Conservation (phyloP, 148 eudicot species). For the Rhododendron simsii region DNA sequence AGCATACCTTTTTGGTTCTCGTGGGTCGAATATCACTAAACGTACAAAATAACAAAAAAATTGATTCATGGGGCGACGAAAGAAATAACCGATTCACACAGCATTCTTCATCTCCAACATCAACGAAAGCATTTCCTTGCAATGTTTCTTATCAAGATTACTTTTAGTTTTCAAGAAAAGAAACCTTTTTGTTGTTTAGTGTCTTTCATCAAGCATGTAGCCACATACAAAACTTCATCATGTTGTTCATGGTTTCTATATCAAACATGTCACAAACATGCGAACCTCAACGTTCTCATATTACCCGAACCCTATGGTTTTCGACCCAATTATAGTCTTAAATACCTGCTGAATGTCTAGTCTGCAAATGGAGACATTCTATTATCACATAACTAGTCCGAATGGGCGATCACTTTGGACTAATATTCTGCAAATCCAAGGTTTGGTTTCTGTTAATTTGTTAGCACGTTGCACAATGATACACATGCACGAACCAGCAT, state of each 20-base stretch:
- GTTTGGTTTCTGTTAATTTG: neutral
- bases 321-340: neutral
- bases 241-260: neutral
- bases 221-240: neutral
- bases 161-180: neutral
- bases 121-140: neutral
- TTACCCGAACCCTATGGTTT: neutral
- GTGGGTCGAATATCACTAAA: neutral
- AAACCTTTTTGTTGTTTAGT: neutral
- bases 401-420: neutral
- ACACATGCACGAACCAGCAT: neutral
- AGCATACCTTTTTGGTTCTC: neutral
- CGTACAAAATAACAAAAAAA: neutral
- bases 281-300: neutral
- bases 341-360: neutral
- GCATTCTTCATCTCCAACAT: neutral
- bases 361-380: neutral
- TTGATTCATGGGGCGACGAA: neutral
- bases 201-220: neutral
- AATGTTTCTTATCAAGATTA: neutral
- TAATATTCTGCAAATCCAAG: neutral
- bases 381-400: neutral
- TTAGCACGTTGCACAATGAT: neutral
- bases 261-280: neutral
- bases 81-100: neutral